These are phyloP conservation scores for Lodderomyces oxycetoniae DNA, from an alignment of 1,139 yeast species.

Conservation along the genomic window DNA sequence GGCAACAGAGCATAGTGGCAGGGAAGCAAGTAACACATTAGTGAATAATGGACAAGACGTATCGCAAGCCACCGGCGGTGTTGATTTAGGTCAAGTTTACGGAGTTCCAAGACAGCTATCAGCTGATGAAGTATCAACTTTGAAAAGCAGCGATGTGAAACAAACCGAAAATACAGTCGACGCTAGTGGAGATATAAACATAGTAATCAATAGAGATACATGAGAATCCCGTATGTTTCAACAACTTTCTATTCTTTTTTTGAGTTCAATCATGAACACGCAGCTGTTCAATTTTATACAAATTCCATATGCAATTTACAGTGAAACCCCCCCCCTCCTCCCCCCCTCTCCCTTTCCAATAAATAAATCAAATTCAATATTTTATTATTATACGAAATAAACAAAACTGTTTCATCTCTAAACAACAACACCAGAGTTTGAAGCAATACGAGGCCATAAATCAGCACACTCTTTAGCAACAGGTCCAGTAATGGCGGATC, in stretches of 20 bases:
- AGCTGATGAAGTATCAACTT: conserved; percentile 13
- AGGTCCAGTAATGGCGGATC: conserved; percentile 99
- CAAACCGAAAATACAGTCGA: conserved; percentile 4
- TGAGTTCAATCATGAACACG: no score
- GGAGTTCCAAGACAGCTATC: conserved; percentile 9
- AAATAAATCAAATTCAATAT: background rate
- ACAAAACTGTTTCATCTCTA: conserved; percentile 27
- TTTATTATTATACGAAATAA: conserved; percentile 1
- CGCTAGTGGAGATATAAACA: conserved; percentile 10
- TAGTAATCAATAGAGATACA: conserved; percentile 8
- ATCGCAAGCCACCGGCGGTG: background rate
- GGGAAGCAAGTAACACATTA: background rate
- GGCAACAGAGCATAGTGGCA: background rate
- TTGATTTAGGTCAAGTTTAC: background rate
- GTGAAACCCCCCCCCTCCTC: no score
- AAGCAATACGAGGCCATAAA: conserved; percentile 99
- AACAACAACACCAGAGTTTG: conserved; percentile 99
- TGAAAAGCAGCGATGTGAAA: conserved; percentile 7
- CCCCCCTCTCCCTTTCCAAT: no score
- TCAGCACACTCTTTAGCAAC: conserved; percentile 99
- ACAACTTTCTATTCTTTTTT: no score
- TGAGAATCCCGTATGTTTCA: background rate
- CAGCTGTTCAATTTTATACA: no score
- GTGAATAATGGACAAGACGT: background rate
- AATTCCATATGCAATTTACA: no score